phyloP scores from a whole-genome alignment of 2,329 filamentous ascomycete genomes.

The Fusarium sp. region DNA sequence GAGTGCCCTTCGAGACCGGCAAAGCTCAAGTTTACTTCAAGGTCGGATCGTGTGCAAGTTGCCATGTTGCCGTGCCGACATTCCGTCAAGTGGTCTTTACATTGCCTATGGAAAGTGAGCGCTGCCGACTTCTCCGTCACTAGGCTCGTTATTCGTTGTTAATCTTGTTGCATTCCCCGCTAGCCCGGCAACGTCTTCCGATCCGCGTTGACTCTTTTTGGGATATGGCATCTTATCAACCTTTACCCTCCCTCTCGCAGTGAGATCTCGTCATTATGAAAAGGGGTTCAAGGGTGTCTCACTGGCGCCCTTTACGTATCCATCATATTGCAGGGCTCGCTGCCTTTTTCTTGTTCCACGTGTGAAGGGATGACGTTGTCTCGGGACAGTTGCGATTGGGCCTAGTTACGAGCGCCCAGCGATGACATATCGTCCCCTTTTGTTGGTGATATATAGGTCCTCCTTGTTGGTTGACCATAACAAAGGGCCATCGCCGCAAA shows the following conservation, averaged over 20 bases:
- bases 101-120: neutral
- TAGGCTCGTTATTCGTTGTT: neutral
- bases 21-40: neutral
- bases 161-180: slow-evolving; percentile 29
- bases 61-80: slow-evolving; percentile 1
- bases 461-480: neutral
- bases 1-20: neutral
- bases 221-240: neutral
- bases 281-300: neutral
- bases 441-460: neutral
- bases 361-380: neutral
- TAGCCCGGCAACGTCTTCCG: slow-evolving; percentile 6
- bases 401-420: neutral
- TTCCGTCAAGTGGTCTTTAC: neutral
- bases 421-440: neutral
- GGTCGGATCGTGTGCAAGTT: neutral
- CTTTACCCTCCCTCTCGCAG: neutral
- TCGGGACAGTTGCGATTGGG: neutral
- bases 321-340: neutral
- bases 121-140: slow-evolving; percentile 2
- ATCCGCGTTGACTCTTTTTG: neutral
- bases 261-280: neutral
- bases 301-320: neutral
- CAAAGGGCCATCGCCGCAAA: neutral
- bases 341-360: neutral